Evolutionary conservation across 768 basidiomycete genomes (phyloP).

Genomic region (Mycena crocata): DNA sequence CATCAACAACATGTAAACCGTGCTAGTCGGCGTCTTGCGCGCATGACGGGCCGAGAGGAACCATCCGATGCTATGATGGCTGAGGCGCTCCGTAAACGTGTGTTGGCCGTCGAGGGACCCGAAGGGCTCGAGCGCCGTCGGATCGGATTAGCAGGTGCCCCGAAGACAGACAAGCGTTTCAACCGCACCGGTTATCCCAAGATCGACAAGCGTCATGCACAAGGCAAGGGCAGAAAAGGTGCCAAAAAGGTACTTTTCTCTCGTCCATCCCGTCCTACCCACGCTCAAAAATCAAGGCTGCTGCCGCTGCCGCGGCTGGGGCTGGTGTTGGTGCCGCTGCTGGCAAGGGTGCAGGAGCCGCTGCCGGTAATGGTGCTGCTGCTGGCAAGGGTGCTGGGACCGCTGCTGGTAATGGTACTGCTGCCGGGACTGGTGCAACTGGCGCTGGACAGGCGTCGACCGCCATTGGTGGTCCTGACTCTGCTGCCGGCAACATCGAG

Average conservation of each 20-base stretch:
- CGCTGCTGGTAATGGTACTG: not conserved
- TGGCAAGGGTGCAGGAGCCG: constrained; percentile 12
- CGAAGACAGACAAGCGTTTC: constrained; percentile 44
- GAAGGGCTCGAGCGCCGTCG: constrained; percentile 41
- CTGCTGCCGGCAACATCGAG: constrained; percentile 49
- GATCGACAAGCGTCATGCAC: constrained; percentile 20
- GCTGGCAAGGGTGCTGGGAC: constrained; percentile 22
- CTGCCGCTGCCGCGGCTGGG: constrained; percentile 32
- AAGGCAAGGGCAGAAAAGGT: constrained; percentile 19
- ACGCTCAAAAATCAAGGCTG: too few species aligned
- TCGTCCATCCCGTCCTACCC: too few species aligned
- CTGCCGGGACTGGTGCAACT: not conserved
- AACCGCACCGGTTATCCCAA: constrained; percentile 44
- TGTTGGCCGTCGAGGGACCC: constrained; percentile 52
- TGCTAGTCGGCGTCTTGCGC: constrained; percentile 70
- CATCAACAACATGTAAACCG: constrained; percentile 81
- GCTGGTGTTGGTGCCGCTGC: constrained; percentile 11
- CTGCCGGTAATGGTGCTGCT: constrained; percentile 20
- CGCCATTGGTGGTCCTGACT: constrained; percentile 32
- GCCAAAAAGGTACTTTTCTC: not conserved
- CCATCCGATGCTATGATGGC: constrained; percentile 63
- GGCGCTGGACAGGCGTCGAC: not conserved
- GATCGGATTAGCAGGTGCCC: constrained; percentile 8
- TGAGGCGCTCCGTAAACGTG: constrained; percentile 59
- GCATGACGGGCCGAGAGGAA: constrained; percentile 69